These are phyloP conservation scores for Penicillium glabrum DNA, from an alignment of 2,329 filamentous ascomycete species.

Conservation along the genomic window DNA sequence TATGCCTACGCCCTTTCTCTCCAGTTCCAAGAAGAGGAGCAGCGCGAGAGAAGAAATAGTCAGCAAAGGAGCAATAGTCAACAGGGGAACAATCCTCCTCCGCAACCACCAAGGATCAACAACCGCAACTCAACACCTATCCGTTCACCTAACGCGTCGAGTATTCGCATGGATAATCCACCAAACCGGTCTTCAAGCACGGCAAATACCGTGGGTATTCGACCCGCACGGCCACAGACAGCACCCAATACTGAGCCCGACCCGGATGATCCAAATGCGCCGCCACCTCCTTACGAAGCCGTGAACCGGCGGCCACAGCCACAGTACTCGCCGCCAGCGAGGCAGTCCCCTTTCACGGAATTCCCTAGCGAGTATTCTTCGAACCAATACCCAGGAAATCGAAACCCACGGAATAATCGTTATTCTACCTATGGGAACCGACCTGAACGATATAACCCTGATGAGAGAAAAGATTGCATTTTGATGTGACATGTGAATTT, in stretches of 20 bases:
- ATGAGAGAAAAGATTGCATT: constrained; percentile 38
- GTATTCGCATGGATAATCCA: constrained; percentile 12
- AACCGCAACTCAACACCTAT: constrained; percentile 8
- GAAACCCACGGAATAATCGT: constrained; percentile 7
- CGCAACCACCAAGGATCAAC: background rate
- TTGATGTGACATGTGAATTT: constrained; percentile 37
- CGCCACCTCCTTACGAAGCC: constrained; percentile 66
- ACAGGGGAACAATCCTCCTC: background rate
- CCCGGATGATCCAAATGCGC: constrained; percentile 49
- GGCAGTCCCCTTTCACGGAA: background rate
- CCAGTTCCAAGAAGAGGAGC: constrained; percentile 91
- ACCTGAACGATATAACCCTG: constrained; percentile 7
- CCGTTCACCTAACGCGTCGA: constrained; percentile 13
- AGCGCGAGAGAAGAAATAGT: constrained; percentile 57
- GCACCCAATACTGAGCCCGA: constrained; percentile 20
- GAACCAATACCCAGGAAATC: constrained; percentile 17
- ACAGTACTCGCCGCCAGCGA: constrained; percentile 23
- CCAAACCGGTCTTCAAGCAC: constrained; percentile 22
- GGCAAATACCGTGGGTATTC: constrained; percentile 16
- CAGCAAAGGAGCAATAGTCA: constrained; percentile 24
- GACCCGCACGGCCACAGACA: background rate
- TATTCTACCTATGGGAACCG: constrained; percentile 4
- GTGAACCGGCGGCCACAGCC: constrained; percentile 45
- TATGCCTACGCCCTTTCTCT: constrained; percentile 87
- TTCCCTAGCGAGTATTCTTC: background rate